These are phyloP conservation scores for Cladophialophora chaetospira DNA, from an alignment of 2,329 filamentous ascomycete genomes.

Conservation along the genomic window DNA sequence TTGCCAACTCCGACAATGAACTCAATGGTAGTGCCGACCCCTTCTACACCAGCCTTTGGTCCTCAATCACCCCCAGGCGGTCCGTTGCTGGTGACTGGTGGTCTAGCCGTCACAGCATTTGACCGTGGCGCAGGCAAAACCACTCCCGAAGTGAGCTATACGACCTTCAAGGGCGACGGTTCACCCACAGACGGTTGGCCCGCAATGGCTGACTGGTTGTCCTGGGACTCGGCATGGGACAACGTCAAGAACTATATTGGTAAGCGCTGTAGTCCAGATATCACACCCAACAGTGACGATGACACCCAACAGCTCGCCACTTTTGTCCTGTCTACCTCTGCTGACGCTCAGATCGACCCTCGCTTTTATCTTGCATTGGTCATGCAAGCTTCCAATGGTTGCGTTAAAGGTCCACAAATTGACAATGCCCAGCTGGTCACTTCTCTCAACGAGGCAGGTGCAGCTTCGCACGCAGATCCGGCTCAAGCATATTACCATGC, in stretches of 20 bases:
- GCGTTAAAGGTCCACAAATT: conserved; percentile 31
- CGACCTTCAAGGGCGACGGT: conserved; percentile 29
- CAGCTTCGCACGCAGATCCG: background rate
- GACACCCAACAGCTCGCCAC: conserved; percentile 32
- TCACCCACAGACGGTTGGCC: conserved; percentile 30
- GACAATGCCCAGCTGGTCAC: conserved; percentile 13
- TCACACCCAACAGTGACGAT: conserved; percentile 9
- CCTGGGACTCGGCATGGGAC: conserved; percentile 25
- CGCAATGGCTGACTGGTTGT: conserved; percentile 28
- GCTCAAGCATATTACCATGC: conserved; percentile 29
- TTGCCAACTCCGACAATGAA: background rate
- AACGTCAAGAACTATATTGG: conserved; percentile 11
- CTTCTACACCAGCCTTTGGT: background rate
- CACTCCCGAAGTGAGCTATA: conserved; percentile 35
- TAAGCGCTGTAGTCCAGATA: conserved; percentile 12
- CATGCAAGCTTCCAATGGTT: conserved; percentile 38
- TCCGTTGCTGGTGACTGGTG: background rate
- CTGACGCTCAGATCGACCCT: conserved; percentile 34
- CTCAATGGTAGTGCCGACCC: too few species aligned
- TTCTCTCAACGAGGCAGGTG: conserved; percentile 15
- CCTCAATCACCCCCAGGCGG: conserved; percentile 7
- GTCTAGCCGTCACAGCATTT: conserved; percentile 7
- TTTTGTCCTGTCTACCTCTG: conserved; percentile 33
- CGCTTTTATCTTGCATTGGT: conserved; percentile 40
- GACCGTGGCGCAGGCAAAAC: conserved; percentile 3